Conservation (phyloP, 148 eudicot species). For the Amaranthus cruentus region DNA sequence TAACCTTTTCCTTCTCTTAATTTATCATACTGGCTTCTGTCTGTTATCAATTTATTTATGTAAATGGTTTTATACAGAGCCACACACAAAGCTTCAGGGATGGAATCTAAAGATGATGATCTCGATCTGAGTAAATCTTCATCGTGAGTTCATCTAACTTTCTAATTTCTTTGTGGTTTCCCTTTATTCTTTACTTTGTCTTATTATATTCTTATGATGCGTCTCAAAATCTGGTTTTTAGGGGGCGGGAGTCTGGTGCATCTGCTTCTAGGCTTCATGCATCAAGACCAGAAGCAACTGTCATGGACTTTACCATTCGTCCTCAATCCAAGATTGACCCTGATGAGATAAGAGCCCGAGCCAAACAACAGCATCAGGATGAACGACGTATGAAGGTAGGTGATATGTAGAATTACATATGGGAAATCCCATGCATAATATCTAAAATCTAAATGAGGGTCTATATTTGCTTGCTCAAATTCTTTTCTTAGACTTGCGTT, state of each 20-base stretch:
- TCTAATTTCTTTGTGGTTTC: background rate
- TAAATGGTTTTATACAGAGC: slow-evolving; percentile 44
- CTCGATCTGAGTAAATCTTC: slow-evolving; percentile 50
- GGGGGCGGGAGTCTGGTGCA: slow-evolving; percentile 66
- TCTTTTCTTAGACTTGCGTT: background rate
- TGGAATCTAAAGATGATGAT: slow-evolving; percentile 74
- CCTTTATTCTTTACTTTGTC: background rate
- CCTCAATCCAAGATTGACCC: slow-evolving; percentile 98
- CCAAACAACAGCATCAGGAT: slow-evolving; percentile 69
- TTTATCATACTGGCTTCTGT: background rate
- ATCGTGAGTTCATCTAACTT: slow-evolving; percentile 41
- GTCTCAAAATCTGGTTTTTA: slow-evolving; percentile 20
- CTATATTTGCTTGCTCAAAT: background rate
- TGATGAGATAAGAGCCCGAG: slow-evolving; percentile 80
- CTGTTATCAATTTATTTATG: slow-evolving; percentile 5
- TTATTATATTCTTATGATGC: background rate
- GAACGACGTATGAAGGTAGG: slow-evolving; percentile 77
- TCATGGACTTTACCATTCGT: slow-evolving; percentile 83
- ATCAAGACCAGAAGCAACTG: slow-evolving; percentile 92
- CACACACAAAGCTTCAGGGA: slow-evolving; percentile 51
- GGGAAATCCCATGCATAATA: background rate
- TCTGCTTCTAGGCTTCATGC: slow-evolving; percentile 71
- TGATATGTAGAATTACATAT: slow-evolving; percentile 7
- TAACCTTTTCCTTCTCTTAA: background rate
- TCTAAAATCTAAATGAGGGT: background rate